phyloP scores from a whole-genome alignment of 2,329 filamentous ascomycete species.

The Calonectria ilicicola region DNA sequence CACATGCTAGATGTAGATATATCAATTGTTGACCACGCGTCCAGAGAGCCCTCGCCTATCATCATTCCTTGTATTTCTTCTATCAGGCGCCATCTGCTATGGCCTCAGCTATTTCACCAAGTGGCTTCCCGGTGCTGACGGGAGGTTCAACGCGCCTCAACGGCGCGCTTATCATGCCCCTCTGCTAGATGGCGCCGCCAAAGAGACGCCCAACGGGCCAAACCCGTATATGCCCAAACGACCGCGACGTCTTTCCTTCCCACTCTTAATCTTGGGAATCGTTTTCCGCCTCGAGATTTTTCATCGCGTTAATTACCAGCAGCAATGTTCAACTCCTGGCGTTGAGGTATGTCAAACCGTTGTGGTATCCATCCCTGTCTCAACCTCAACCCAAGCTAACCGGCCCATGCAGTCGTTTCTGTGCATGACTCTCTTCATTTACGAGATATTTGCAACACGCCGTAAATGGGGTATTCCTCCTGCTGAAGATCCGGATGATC shows the following conservation, averaged over 20 bases:
- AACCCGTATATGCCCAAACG: constrained; percentile 55
- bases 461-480: constrained; percentile 45
- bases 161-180: constrained; percentile 31
- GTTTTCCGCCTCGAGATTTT: constrained; percentile 62
- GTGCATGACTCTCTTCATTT: constrained; percentile 56
- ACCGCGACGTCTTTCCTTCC: constrained; percentile 60
- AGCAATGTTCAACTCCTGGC: constrained; percentile 64
- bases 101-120: constrained; percentile 55
- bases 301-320: constrained; percentile 57
- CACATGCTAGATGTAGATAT: background rate
- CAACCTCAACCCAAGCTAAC: constrained; percentile 16
- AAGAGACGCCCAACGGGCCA: constrained; percentile 48
- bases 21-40: constrained; percentile 22
- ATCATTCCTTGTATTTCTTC: constrained; percentile 58
- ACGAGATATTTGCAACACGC: constrained; percentile 56
- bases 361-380: background rate
- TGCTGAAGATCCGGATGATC: constrained; percentile 57
- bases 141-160: constrained; percentile 54
- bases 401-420: constrained; percentile 57
- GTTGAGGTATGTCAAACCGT: constrained; percentile 56
- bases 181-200: constrained; percentile 35
- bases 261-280: constrained; percentile 57
- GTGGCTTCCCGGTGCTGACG: constrained; percentile 61
- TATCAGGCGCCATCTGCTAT: constrained; percentile 58
- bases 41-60: constrained; percentile 63